Base-by-base conservation (phyloP, 805 yeast genomes). In the Myxozyma lipomycoides region DNA sequence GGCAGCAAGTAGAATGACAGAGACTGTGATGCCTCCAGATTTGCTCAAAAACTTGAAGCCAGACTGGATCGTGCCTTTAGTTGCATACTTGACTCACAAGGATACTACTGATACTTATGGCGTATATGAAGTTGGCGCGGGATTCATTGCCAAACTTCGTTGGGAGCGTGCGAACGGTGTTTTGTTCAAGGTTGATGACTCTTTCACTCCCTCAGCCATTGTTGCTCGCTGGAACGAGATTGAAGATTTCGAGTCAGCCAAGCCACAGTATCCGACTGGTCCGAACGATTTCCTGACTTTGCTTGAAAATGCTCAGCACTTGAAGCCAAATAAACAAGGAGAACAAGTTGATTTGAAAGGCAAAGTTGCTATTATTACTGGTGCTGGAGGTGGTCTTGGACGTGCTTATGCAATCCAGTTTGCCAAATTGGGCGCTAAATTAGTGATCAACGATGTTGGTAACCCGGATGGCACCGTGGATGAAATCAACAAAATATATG, bases 1-100 rank as follows among this genome's bases (percentile, higher is more conserved):
- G 59, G 98, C 98, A 21, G 86, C 90, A 64, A 86, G 96, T 30
- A 82, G 96, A 74, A 90, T 91, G 97, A 91, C 98, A 22, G 96
- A 89, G 72, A 78, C 82, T 26, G 78, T 91, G 45, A 73, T 91
- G 61, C 96, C 98, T 28, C 85, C 88, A 26, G 88, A 89, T 48
- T 72, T 91, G 51, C 78, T 91, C 70, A 84, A 84, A 65, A 79
- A 79, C 64, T 75, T 91, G 63, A 78, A 82, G 48, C 95, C 98
- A 1, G 93, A 86, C 60, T 87, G 86, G 68, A 80, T 91, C 60
- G 90, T 91, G n/a, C 97, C 98, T 2, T 75, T 91, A 58, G 96
- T 90, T 6, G 78, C 88, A 41, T 88, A 78, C 67, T 75, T 91
- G 58, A 73, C 88, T 2, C 91, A 86, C 64, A 86, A 83, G 43